Percentiles rank a stretch among this genome's conserved stretches.
Evolutionary conservation across 331 rosid species (phyloP).

Genomic region (Rhamnella rubrinervis): DNA sequence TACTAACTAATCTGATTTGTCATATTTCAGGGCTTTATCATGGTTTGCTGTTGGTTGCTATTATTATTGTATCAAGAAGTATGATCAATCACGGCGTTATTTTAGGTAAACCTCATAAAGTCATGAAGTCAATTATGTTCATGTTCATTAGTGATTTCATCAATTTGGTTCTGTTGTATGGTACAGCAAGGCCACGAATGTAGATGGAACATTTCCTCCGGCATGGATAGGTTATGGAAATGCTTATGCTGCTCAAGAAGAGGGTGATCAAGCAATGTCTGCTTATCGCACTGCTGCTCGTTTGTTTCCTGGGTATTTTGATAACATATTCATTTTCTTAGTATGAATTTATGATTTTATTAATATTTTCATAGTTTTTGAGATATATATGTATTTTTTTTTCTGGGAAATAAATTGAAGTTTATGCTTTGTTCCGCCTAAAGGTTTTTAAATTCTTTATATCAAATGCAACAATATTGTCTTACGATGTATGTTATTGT

Average conservation of each 20-base stretch:
- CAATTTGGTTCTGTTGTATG: slow-evolving; percentile 14
- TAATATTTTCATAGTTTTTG: no score
- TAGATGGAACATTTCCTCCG: slow-evolving; percentile 90
- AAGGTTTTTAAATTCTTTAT: not conserved
- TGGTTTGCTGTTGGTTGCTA: slow-evolving; percentile 99
- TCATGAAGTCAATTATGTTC: not conserved
- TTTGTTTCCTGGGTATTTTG: slow-evolving; percentile 85
- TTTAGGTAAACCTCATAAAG: slow-evolving; percentile 57
- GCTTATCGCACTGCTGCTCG: slow-evolving; percentile 98
- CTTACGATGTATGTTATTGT: not conserved
- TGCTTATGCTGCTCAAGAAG: slow-evolving; percentile 91
- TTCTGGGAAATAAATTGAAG: no score
- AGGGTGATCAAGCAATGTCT: slow-evolving; percentile 99
- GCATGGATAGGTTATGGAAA: slow-evolving; percentile 98
- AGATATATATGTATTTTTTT: no score
- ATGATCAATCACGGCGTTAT: slow-evolving; percentile 81
- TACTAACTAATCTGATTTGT: slow-evolving; percentile 12
- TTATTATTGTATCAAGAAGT: slow-evolving; percentile 93
- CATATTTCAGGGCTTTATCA: slow-evolving; percentile 72
- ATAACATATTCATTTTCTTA: not conserved
- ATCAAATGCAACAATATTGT: not conserved
- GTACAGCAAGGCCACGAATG: slow-evolving; percentile 86
- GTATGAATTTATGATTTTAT: not conserved
- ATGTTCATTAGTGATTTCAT: not conserved
- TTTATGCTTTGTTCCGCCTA: no score